Conservation (phyloP, 139 green algal genomes). For the Chlorella sp. region DNA sequence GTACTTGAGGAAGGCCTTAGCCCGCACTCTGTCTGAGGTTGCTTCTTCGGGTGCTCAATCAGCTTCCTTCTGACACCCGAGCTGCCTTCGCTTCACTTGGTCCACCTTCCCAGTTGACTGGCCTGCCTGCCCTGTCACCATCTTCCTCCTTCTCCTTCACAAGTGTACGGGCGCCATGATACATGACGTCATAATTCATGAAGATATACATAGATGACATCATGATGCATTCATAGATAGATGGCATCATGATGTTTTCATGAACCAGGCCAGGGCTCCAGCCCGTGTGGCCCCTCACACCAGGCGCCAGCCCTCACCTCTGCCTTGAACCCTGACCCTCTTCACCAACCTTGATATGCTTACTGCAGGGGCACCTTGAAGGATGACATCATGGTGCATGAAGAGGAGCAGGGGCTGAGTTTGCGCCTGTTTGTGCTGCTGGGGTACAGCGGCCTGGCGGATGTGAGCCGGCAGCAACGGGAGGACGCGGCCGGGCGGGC, state of each 20-base stretch:
- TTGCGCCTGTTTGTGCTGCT: conserved; percentile 30
- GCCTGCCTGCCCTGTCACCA: too few relatives aligned
- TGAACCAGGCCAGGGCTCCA: neutral
- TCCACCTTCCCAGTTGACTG: too few relatives aligned
- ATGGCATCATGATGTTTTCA: too few relatives aligned
- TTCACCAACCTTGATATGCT: neutral
- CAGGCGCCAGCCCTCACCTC: neutral
- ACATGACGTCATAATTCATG: conserved; percentile 33
- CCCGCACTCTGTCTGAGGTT: too few relatives aligned
- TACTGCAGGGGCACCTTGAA: conserved; percentile 27
- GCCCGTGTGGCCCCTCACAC: neutral
- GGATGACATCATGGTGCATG: conserved; percentile 36
- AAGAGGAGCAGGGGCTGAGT: conserved; percentile 40
- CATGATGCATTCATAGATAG: too few relatives aligned
- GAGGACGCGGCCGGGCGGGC: neutral
- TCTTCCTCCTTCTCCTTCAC: too few relatives aligned
- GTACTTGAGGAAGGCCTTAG: too few relatives aligned
- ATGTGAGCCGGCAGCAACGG: conserved; percentile 1
- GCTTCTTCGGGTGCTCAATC: too few relatives aligned
- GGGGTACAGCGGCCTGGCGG: neutral
- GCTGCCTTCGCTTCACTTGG: too few relatives aligned
- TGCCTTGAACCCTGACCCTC: neutral
- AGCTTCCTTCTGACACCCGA: too few relatives aligned
- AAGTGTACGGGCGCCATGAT: conserved; percentile 22
- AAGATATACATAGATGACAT: too few relatives aligned